Evolutionary conservation across 1,284 basidiomycete species (phyloP).

Genomic region (Spongispora temasekensis): DNA sequence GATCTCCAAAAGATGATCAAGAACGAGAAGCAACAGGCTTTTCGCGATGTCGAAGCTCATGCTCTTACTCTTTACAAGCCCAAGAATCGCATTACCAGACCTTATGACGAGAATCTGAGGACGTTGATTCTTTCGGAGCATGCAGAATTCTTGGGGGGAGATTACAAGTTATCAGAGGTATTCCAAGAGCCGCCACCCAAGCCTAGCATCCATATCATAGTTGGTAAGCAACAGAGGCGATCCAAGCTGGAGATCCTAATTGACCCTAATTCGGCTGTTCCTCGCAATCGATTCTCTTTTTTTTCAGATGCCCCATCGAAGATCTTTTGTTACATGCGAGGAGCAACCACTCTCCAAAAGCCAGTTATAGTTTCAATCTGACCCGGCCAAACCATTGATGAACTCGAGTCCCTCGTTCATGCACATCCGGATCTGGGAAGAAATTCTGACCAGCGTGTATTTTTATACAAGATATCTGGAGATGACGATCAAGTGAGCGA

Average conservation of each 20-base stretch:
- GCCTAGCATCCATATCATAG: background rate
- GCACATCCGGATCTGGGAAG: background rate
- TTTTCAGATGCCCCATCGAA: background rate
- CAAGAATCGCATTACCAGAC: background rate
- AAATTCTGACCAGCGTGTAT: background rate
- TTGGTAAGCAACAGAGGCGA: background rate
- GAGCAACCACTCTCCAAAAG: too few relatives aligned
- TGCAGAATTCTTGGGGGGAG: background rate
- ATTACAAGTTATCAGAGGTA: background rate
- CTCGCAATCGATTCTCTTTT: background rate
- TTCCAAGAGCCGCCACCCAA: background rate
- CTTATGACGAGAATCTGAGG: background rate
- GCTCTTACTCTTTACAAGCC: background rate
- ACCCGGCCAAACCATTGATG: background rate
- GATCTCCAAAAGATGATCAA: background rate
- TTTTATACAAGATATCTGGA: background rate
- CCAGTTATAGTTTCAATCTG: background rate
- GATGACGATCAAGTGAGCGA: background rate
- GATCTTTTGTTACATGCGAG: background rate
- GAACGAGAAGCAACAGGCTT: background rate
- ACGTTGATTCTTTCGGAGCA: background rate
- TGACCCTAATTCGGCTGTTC: too few relatives aligned
- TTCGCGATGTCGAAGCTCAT: background rate
- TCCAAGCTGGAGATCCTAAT: background rate
- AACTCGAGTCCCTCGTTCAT: background rate